phyloP scores from a whole-genome alignment of 169 alveolate species.

The Sarcocystis neurona region DNA sequence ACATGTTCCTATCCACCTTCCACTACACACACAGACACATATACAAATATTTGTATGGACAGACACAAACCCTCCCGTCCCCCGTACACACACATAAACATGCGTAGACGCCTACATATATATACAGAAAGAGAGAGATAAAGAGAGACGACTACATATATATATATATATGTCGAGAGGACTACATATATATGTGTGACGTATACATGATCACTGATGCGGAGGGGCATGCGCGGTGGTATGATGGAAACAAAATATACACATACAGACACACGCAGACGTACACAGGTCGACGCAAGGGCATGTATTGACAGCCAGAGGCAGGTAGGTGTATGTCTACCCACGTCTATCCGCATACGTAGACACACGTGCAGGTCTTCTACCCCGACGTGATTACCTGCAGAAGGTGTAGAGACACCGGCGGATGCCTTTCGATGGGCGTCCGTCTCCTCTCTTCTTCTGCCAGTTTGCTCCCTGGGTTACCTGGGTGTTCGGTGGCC shows the following conservation, averaged over 20 bases:
- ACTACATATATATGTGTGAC: too few species aligned
- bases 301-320: background rate
- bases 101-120: too few species aligned
- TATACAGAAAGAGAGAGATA: too few species aligned
- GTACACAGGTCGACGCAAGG: background rate
- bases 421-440: background rate
- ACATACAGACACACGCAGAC: background rate
- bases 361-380: too few species aligned
- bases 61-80: too few species aligned
- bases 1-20: too few species aligned
- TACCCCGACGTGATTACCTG: too few species aligned
- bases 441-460: background rate
- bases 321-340: too few species aligned
- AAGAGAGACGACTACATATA: background rate
- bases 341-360: background rate
- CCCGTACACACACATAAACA: too few species aligned
- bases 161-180: background rate
- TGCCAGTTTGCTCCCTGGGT: background rate
- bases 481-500: conserved; percentile 67
- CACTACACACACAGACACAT: too few species aligned
- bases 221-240: background rate
- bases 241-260: background rate
- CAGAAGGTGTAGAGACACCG: too few species aligned
- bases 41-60: too few species aligned
- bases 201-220: background rate